phyloP scores from a whole-genome alignment of 352 stramenopile species.

The Thalassiosira livingstoniorum region DNA sequence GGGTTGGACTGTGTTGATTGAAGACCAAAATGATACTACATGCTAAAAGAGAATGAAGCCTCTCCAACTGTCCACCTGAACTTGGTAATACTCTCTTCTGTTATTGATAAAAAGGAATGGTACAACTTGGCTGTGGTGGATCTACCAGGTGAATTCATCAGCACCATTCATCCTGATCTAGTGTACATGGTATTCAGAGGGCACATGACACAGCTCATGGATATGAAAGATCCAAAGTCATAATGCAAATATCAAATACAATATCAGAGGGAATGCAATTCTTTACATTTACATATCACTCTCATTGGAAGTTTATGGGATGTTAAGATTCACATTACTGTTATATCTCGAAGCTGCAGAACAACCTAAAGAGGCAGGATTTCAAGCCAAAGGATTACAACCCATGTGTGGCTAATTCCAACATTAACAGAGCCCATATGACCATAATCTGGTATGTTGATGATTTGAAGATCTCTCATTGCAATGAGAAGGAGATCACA shows the following conservation, averaged over 20 bases:
- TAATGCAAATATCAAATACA: conserved; percentile 14
- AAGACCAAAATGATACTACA: too few species aligned
- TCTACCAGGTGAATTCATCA: conserved; percentile 61
- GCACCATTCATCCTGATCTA: conserved; percentile 33
- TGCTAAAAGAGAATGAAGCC: too few species aligned
- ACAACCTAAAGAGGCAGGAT: neutral
- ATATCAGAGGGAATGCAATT: conserved; percentile 1
- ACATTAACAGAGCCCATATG: neutral
- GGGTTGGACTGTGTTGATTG: too few species aligned
- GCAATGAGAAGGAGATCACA: neutral
- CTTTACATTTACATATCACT: conserved; percentile 4
- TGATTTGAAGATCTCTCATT: conserved; percentile 9
- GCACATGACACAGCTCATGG: conserved; percentile 37
- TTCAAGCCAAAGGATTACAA: conserved; percentile 18
- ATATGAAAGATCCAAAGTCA: conserved; percentile 14
- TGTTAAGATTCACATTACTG: neutral
- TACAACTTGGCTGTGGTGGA: conserved; percentile 45
- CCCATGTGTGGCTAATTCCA: conserved; percentile 24
- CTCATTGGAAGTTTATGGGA: conserved; percentile 12
- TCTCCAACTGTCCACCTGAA: conserved; percentile 48
- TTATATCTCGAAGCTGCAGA: conserved; percentile 10
- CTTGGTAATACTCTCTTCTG: conserved; percentile 38
- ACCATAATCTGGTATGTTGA: conserved; percentile 26
- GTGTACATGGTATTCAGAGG: too few species aligned
- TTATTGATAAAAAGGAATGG: conserved; percentile 51